These are phyloP conservation scores for Ensete ventricosum DNA, from an alignment of 176 grass and related monocot species.

Conservation along the genomic window DNA sequence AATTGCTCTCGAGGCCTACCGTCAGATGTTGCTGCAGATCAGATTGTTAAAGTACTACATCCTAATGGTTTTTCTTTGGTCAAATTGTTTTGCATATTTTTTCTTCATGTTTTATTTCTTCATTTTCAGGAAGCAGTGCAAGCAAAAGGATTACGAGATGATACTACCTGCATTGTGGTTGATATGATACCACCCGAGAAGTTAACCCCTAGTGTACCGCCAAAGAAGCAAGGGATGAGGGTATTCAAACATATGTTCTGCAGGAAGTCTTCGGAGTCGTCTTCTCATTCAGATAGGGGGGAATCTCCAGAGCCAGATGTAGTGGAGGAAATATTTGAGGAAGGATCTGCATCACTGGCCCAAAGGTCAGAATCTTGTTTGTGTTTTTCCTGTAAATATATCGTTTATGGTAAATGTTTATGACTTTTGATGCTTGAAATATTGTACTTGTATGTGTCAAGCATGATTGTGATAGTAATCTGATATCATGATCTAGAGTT, in stretches of 20 bases:
- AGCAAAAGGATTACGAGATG: conserved; percentile 71
- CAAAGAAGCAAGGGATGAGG: conserved; percentile 57
- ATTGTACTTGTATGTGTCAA: neutral
- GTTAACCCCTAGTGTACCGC: conserved; percentile 25
- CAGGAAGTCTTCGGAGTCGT: conserved; percentile 35
- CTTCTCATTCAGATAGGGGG: conserved; percentile 34
- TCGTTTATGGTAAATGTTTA: neutral
- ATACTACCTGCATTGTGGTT: conserved; percentile 95
- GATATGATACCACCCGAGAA: conserved; percentile 81
- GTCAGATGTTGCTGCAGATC: conserved; percentile 52
- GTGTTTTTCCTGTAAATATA: neutral
- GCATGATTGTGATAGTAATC: too few species aligned
- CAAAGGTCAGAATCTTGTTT: conserved; percentile 32
- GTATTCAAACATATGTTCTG: conserved; percentile 69
- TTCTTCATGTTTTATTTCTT: conserved; percentile 12
- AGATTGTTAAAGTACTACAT: conserved; percentile 74
- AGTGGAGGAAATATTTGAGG: conserved; percentile 97
- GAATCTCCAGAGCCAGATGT: conserved; percentile 61
- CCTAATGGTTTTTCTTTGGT: conserved; percentile 11
- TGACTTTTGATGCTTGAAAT: neutral
- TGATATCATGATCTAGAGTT: too few species aligned
- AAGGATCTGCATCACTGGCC: conserved; percentile 64
- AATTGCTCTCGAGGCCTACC: conserved; percentile 63
- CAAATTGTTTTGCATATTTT: conserved; percentile 16
- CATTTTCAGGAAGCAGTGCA: conserved; percentile 64